Evolutionary conservation across 306 rosid genomes (phyloP).

Genomic region (Lablab purpureus): DNA sequence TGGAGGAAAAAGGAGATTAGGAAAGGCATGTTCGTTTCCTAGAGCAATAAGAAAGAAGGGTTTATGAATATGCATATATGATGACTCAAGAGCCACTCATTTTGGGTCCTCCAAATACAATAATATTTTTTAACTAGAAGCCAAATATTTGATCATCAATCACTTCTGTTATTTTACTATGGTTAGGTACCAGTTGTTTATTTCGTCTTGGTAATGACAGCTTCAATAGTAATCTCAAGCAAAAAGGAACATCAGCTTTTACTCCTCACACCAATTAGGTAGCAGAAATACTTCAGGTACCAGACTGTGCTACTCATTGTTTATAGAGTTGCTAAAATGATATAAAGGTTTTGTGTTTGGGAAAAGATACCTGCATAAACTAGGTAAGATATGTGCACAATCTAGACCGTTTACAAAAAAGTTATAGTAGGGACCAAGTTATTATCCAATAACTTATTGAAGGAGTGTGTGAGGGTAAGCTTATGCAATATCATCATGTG

Average conservation of each 20-base stretch:
- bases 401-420: conserved; percentile 13
- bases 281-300: conserved; percentile 14
- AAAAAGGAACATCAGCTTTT: conserved; percentile 29
- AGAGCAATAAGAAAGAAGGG: conserved; percentile 32
- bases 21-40: conserved; percentile 38
- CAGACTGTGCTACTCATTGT: conserved; percentile 21
- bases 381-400: conserved; percentile 5
- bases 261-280: conserved; percentile 19
- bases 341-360: conserved; percentile 7
- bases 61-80: conserved; percentile 43
- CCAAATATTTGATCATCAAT: conserved; percentile 57
- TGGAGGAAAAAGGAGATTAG: conserved; percentile 36
- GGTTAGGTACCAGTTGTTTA: conserved; percentile 56
- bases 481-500: neutral
- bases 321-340: conserved; percentile 23
- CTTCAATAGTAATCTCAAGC: conserved; percentile 26
- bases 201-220: conserved; percentile 37
- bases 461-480: conserved; percentile 4
- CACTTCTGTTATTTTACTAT: conserved; percentile 48
- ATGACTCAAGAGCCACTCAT: conserved; percentile 78
- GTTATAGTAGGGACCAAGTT: conserved; percentile 2
- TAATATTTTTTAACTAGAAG: conserved; percentile 48
- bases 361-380: conserved; percentile 1
- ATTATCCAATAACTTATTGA: conserved; percentile 5
- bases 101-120: conserved; percentile 45